phyloP scores from a whole-genome alignment of 768 basidiomycete genomes.

The Sistotremastrum suecicum region DNA sequence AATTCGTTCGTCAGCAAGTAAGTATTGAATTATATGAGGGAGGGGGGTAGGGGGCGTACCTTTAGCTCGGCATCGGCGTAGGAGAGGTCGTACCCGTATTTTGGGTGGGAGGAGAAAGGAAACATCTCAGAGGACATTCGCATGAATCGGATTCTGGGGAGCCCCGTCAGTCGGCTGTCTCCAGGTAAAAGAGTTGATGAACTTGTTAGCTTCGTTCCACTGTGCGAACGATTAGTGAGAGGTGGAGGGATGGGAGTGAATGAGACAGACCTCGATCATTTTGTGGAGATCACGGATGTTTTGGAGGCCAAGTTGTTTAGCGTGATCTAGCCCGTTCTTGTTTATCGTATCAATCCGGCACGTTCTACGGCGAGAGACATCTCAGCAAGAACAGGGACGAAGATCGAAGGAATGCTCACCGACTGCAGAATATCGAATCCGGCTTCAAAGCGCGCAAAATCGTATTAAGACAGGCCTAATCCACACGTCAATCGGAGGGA shows the following conservation, averaged over 20 bases:
- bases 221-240: constrained; percentile 3
- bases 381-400: not conserved
- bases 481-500: constrained; percentile 17
- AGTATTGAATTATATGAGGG: constrained; percentile 12
- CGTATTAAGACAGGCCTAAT: constrained; percentile 80
- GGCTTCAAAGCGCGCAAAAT: constrained; percentile 63
- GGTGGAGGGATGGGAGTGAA: not conserved
- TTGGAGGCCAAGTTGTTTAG: constrained; percentile 66
- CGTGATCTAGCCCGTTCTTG: constrained; percentile 68
- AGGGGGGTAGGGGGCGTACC: constrained; percentile 10
- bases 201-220: constrained; percentile 84
- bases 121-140: constrained; percentile 87
- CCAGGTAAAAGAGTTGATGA: constrained; percentile 7
- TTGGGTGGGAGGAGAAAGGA: constrained; percentile 75
- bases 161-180: constrained; percentile 1
- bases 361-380: constrained; percentile 10
- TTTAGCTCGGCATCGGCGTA: constrained; percentile 49
- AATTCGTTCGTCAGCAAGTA: constrained; percentile 34
- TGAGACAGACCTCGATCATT: constrained; percentile 40
- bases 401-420: constrained; percentile 45
- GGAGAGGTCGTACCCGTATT: constrained; percentile 67
- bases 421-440: constrained; percentile 54
- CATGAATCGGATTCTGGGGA: constrained; percentile 67
- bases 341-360: constrained; percentile 60
- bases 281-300: constrained; percentile 60